Conservation (phyloP, 257 asterid genomes). For the Ligustrum vulgare region DNA sequence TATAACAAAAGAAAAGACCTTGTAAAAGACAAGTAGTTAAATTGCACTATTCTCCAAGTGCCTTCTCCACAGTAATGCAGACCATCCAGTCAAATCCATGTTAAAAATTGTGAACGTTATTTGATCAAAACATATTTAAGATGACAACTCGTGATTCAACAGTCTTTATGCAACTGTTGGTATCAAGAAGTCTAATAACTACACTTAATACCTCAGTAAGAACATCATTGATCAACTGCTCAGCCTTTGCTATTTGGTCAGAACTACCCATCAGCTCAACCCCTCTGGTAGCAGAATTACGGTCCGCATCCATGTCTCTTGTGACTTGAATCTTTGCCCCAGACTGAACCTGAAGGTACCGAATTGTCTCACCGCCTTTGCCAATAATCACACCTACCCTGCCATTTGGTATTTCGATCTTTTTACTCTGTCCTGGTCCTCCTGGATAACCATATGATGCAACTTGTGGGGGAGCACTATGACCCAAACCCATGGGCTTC, state of each 20-base stretch:
- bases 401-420: constrained; percentile 76
- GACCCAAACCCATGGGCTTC: constrained; percentile 40
- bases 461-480: constrained; percentile 38
- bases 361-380: constrained; percentile 88
- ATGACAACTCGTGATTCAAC: not conserved
- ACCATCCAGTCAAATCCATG: not conserved
- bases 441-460: constrained; percentile 61
- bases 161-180: not conserved
- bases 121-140: not conserved
- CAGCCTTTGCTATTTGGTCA: constrained; percentile 77
- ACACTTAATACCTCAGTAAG: constrained; percentile 58
- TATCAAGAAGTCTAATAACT: not conserved
- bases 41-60: not conserved
- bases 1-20: not conserved
- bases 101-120: not conserved
- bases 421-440: constrained; percentile 44
- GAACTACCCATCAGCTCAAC: constrained; percentile 78
- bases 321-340: constrained; percentile 97
- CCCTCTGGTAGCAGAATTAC: constrained; percentile 57
- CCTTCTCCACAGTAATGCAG: not conserved
- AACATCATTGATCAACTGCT: constrained; percentile 64
- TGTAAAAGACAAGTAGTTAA: not conserved
- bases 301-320: constrained; percentile 82
- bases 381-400: constrained; percentile 93
- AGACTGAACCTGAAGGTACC: constrained; percentile 71